These are phyloP conservation scores for Dioszegia aurantiaca DNA, from an alignment of 768 basidiomycete genomes.

Conservation along the genomic window DNA sequence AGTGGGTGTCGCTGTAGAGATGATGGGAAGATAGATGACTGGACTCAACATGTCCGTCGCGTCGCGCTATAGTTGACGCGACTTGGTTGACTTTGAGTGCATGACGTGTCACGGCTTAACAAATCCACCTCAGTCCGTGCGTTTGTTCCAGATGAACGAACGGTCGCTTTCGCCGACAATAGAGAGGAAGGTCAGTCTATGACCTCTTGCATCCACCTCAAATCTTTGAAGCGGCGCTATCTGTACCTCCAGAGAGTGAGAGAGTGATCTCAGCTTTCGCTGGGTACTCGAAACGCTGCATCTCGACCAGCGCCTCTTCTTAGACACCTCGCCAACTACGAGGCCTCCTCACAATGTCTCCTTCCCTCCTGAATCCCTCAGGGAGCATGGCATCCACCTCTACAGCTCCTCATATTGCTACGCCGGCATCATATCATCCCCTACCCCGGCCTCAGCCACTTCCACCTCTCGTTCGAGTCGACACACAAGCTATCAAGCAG, in stretches of 20 bases:
- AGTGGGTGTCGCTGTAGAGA: too few relatives aligned
- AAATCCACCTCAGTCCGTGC: not conserved
- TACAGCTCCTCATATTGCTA: conserved; percentile 1
- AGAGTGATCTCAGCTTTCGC: not conserved
- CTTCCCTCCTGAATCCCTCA: not conserved
- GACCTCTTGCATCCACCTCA: conserved; percentile 6
- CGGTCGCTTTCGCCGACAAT: not conserved
- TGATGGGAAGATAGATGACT: too few relatives aligned
- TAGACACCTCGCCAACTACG: not conserved
- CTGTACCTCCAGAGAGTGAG: not conserved
- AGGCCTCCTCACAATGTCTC: conserved; percentile 13
- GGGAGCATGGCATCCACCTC: conserved; percentile 11
- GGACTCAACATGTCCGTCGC: too few relatives aligned
- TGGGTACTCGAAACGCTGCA: not conserved
- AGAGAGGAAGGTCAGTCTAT: not conserved
- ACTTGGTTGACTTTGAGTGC: not conserved
- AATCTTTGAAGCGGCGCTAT: not conserved
- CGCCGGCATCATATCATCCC: conserved; percentile 18
- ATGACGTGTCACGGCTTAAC: conserved; percentile 1
- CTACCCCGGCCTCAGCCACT: conserved; percentile 62
- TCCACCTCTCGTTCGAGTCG: conserved; percentile 27
- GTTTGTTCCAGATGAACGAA: not conserved
- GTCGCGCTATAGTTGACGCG: not conserved
- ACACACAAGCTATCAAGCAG: conserved; percentile 42
- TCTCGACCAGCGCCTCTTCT: not conserved